A percentile compares a stretch with the other conserved stretches of the same genome.
phyloP scores from a whole-genome alignment of 495 filamentous ascomycete genomes.

The Penicillium cataractarum region DNA sequence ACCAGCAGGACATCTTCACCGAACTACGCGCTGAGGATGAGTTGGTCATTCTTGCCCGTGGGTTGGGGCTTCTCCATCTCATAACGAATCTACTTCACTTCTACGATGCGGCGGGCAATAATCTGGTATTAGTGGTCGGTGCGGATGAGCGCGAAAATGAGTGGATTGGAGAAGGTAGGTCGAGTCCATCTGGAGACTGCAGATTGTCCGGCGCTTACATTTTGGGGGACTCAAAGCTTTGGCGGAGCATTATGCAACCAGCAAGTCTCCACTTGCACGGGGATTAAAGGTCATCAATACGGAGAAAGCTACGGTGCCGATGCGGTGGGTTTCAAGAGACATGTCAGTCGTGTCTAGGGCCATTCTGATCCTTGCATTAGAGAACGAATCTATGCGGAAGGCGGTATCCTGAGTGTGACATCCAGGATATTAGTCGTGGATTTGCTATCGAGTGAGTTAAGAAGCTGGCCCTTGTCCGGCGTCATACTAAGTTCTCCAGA shows the following conservation, averaged over 20 bases:
- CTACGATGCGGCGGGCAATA: conserved; percentile 94
- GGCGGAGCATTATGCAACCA: conserved; percentile 91
- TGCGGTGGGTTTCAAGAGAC: conserved; percentile 47
- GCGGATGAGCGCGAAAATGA: conserved; percentile 92
- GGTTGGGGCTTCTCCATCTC: conserved; percentile 86
- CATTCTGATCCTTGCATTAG: conserved; percentile 43
- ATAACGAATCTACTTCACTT: conserved; percentile 94
- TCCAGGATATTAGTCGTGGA: conserved; percentile 94
- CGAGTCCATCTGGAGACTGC: background rate
- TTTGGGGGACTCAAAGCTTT: conserved; percentile 58
- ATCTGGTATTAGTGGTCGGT: conserved; percentile 85
- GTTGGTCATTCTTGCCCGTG: conserved; percentile 86
- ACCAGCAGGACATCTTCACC: conserved; percentile 90
- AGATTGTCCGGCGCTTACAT: conserved; percentile 13
- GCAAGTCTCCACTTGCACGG: conserved; percentile 71
- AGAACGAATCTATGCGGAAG: conserved; percentile 85
- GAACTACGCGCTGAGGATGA: conserved; percentile 90
- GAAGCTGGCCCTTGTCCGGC: background rate
- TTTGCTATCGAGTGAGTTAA: conserved; percentile 69
- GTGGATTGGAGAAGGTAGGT: conserved; percentile 80
- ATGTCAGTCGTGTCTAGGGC: background rate
- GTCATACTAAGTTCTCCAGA: conserved; percentile 38
- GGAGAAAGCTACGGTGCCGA: conserved; percentile 82
- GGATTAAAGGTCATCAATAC: conserved; percentile 93
- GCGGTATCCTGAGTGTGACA: conserved; percentile 95